Evolutionary conservation across 2,329 filamentous ascomycete species (phyloP).

Genomic region (Fusarium fujikuroi): DNA sequence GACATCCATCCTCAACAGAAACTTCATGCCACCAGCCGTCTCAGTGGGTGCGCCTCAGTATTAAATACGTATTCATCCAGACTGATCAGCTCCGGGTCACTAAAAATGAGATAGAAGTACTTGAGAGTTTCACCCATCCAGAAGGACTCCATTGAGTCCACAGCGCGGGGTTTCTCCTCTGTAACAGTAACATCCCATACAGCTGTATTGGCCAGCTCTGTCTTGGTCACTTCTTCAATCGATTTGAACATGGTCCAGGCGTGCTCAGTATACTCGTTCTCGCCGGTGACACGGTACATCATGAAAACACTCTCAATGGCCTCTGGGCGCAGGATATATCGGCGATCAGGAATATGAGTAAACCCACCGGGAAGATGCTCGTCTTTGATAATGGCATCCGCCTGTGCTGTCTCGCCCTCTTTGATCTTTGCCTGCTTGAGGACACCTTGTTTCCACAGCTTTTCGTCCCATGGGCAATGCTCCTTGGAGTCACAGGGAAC

Average conservation of each 20-base stretch:
- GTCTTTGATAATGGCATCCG: conserved; percentile 44
- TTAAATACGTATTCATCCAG: conserved; percentile 44
- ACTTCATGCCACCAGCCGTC: conserved; percentile 20
- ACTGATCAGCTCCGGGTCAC: conserved; percentile 57
- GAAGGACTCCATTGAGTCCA: conserved; percentile 70
- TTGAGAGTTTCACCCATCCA: conserved; percentile 47
- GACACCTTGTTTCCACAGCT: conserved; percentile 50
- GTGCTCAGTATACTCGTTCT: conserved; percentile 57
- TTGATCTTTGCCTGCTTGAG: conserved; percentile 38
- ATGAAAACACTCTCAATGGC: conserved; percentile 66
- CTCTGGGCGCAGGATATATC: conserved; percentile 64
- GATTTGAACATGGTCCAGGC: conserved; percentile 66
- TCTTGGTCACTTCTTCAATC: conserved; percentile 59
- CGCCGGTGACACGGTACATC: conserved; percentile 63
- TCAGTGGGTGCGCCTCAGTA: conserved; percentile 42
- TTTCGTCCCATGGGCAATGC: conserved; percentile 52
- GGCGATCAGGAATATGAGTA: conserved; percentile 63
- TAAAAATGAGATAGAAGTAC: conserved; percentile 45
- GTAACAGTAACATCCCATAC: conserved; percentile 53
- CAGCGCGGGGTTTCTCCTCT: conserved; percentile 48
- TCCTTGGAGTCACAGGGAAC: conserved; percentile 50
- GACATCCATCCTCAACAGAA: not conserved
- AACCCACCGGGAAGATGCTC: conserved; percentile 66
- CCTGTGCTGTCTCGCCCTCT: conserved; percentile 34
- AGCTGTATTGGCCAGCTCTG: conserved; percentile 60